phyloP scores from a whole-genome alignment of 169 alveolate genomes.

The Plasmodium billcollinsi region DNA sequence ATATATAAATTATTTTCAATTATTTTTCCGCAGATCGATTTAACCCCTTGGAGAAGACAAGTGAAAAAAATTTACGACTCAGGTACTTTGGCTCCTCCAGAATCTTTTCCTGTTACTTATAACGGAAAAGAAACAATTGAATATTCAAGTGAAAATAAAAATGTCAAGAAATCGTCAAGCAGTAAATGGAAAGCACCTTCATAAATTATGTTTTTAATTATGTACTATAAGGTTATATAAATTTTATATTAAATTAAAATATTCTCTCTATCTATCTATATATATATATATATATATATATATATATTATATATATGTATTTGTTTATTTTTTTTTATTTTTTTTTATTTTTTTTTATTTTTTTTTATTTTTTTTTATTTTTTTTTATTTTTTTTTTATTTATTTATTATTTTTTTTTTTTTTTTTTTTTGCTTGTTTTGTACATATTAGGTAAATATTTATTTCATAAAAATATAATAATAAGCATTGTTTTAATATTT shows the following conservation, averaged over 20 bases:
- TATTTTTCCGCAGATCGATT: constrained; percentile 78
- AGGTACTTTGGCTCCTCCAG: constrained; percentile 78
- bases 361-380: constrained; percentile 2
- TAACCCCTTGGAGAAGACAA: constrained; percentile 89
- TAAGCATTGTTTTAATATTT: too few relatives aligned
- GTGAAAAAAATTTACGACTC: constrained; percentile 74
- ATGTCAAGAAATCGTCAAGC: constrained; percentile 34
- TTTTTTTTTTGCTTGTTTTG: too few relatives aligned
- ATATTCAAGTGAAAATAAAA: constrained; percentile 25
- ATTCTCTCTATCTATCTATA: background rate
- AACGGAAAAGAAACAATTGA: constrained; percentile 43
- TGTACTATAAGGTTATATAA: background rate
- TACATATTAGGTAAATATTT: too few relatives aligned
- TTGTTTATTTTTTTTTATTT: constrained; percentile 1
- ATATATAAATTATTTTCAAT: background rate
- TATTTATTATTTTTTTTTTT: background rate
- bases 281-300: too few relatives aligned
- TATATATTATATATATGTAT: background rate
- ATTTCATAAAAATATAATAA: too few relatives aligned
- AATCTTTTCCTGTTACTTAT: constrained; percentile 38
- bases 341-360: background rate
- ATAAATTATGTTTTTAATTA: background rate
- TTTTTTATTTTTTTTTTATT: background rate
- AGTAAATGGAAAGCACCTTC: constrained; percentile 76
- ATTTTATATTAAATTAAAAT: background rate